Evolutionary conservation across 345 rosid genomes (phyloP).

Genomic region (Luvunga scandens): DNA sequence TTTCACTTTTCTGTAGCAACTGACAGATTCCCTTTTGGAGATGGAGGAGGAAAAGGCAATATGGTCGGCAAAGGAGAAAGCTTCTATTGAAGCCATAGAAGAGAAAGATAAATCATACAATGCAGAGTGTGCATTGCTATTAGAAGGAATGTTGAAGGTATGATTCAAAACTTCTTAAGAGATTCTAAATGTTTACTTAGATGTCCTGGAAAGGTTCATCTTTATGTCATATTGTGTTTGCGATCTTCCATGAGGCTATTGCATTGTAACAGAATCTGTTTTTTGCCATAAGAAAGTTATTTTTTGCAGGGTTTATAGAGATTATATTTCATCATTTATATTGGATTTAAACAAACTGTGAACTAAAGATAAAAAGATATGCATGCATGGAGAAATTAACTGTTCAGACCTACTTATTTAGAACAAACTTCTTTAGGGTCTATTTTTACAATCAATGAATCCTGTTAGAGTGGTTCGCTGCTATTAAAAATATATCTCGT

Average conservation of each 20-base stretch:
- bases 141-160: conserved; percentile 59
- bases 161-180: conserved; percentile 16
- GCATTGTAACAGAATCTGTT: neutral
- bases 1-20: conserved; percentile 61
- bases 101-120: conserved; percentile 47
- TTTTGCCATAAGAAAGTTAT: neutral
- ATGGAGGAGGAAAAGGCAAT: conserved; percentile 93
- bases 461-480: neutral
- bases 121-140: conserved; percentile 41
- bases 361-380: neutral
- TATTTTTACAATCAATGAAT: neutral
- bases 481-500: neutral
- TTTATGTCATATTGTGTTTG: neutral
- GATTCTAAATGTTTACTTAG: neutral
- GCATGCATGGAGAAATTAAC: neutral
- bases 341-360: neutral
- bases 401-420: neutral
- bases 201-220: neutral
- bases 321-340: neutral
- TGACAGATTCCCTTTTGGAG: conserved; percentile 72
- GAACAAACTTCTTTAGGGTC: neutral
- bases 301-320: neutral
- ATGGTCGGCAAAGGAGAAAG: conserved; percentile 75
- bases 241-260: neutral
- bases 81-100: conserved; percentile 53